phyloP scores from a whole-genome alignment of 495 filamentous ascomycete species.

The Talaromyces ruber region DNA sequence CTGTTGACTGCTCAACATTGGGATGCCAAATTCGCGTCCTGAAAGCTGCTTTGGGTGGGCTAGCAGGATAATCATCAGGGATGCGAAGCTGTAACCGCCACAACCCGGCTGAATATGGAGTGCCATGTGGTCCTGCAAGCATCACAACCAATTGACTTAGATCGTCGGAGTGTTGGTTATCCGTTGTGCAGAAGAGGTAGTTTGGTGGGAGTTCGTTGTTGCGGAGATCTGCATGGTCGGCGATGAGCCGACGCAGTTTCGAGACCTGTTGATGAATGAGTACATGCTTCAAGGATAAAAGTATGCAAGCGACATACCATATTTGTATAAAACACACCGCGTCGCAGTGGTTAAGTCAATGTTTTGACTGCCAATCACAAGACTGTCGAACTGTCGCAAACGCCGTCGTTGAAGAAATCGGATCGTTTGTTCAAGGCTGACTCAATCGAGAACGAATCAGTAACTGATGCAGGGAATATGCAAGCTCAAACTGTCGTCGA shows the following conservation, averaged over 20 bases:
- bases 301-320: neutral
- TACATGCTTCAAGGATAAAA: neutral
- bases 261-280: constrained; percentile 21
- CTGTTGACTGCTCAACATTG: constrained; percentile 59
- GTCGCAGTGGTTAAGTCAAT: neutral
- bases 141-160: constrained; percentile 52
- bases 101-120: constrained; percentile 51
- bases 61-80: constrained; percentile 54
- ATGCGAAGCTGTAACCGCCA: constrained; percentile 57
- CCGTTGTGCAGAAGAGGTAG: constrained; percentile 49
- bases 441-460: neutral
- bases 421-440: neutral
- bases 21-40: constrained; percentile 65
- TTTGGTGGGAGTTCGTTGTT: constrained; percentile 51
- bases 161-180: constrained; percentile 37
- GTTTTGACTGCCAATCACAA: neutral
- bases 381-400: neutral
- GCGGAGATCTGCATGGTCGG: constrained; percentile 56
- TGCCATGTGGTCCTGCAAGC: constrained; percentile 54
- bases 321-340: neutral
- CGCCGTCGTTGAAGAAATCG: neutral
- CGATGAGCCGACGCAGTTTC: constrained; percentile 53
- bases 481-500: neutral
- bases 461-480: neutral
- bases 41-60: constrained; percentile 59